Conservation (phyloP, 257 asterid genomes). For the Hygrophila difformis region DNA sequence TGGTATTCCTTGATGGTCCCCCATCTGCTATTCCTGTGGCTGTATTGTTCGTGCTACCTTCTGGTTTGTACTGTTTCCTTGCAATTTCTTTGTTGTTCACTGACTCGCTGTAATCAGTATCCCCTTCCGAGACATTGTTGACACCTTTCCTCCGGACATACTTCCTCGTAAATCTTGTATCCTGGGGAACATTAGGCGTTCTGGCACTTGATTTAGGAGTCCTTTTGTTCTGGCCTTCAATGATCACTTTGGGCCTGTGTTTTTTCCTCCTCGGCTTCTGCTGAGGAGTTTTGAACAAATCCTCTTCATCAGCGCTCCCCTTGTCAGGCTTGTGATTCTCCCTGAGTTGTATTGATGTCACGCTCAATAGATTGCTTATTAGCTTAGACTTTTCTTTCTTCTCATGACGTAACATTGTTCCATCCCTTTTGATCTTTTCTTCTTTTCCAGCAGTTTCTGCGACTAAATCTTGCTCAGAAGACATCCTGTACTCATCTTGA, state of each 20-base stretch:
- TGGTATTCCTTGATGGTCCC: slow-evolving; percentile 20
- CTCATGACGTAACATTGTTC: slow-evolving; percentile 23
- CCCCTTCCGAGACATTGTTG: slow-evolving; percentile 25
- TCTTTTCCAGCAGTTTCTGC: slow-evolving; percentile 17
- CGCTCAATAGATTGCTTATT: slow-evolving; percentile 12
- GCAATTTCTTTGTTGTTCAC: slow-evolving; percentile 28
- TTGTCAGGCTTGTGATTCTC: slow-evolving; percentile 79
- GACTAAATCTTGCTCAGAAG: slow-evolving; percentile 13
- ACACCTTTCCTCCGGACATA: slow-evolving; percentile 36
- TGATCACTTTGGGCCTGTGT: slow-evolving; percentile 88
- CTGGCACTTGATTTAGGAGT: slow-evolving; percentile 34
- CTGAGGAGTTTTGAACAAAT: slow-evolving; percentile 52
- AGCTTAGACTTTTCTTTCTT: slow-evolving; percentile 24
- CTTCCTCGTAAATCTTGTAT: slow-evolving; percentile 12
- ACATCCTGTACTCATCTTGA: slow-evolving; percentile 14
- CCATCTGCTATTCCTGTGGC: slow-evolving; percentile 17
- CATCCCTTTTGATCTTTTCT: slow-evolving; percentile 16
- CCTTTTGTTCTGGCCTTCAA: slow-evolving; percentile 47
- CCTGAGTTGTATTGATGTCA: slow-evolving; percentile 27
- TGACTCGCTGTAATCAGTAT: slow-evolving; percentile 17
- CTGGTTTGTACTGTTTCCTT: slow-evolving; percentile 27
- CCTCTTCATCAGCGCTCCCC: slow-evolving; percentile 42
- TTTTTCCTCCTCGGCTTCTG: slow-evolving; percentile 65
- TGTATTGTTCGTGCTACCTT: slow-evolving; percentile 29
- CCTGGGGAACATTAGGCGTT: slow-evolving; percentile 29